phyloP scores from a whole-genome alignment of 441 rosid genomes.

The Brassica balearica region DNA sequence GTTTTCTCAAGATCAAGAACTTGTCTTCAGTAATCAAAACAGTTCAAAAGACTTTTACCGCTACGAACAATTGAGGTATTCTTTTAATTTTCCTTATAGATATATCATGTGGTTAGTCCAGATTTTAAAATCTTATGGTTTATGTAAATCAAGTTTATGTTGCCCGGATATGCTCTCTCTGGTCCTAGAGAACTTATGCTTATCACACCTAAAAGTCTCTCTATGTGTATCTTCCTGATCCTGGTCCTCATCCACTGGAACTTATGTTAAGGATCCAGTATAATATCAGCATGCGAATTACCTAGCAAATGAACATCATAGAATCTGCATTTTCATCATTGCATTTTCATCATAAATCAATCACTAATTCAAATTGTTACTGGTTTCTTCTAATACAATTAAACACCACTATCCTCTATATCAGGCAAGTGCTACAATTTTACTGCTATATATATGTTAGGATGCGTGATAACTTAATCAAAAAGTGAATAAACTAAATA shows the following conservation, averaged over 20 bases:
- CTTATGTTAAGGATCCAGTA: conserved; percentile 45
- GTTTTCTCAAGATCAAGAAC: not conserved
- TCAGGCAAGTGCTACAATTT: not conserved
- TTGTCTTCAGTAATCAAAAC: not conserved
- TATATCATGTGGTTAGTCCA: not conserved
- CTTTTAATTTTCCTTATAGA: not conserved
- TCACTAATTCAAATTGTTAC: not conserved
- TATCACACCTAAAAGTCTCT: conserved; percentile 44
- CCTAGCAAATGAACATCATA: conserved; percentile 47
- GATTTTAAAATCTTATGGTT: not conserved
- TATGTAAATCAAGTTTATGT: not conserved
- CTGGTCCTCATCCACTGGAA: conserved; percentile 54
- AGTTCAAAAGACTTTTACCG: not conserved
- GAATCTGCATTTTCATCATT: not conserved
- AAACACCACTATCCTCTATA: not conserved
- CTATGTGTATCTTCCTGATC: conserved; percentile 42
- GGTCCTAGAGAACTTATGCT: conserved; percentile 62
- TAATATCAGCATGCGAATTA: conserved; percentile 52
- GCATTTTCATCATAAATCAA: not conserved
- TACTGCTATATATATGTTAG: not conserved
- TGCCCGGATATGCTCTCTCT: conserved; percentile 60
- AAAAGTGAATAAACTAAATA: not conserved
- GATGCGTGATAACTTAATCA: not conserved
- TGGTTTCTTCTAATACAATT: not conserved
- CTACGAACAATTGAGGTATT: not conserved